Percentiles rank a stretch among this genome's conserved stretches.
Conservation (phyloP, 1,284 basidiomycete species). For the Kalmanozyma brasiliensis region DNA sequence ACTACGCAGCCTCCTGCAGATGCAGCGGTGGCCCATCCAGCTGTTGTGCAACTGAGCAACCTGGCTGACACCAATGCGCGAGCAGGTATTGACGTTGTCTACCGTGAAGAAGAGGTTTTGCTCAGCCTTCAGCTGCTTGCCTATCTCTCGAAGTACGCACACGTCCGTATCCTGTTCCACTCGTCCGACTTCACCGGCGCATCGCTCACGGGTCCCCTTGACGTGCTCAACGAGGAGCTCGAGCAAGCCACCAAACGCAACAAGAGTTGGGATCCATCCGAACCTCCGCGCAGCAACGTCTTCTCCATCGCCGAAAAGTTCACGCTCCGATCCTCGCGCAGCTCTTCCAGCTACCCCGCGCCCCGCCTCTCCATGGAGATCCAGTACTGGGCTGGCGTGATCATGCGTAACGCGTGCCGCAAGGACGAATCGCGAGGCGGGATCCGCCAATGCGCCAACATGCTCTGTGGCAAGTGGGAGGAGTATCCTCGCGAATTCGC, state of each 20-base stretch:
- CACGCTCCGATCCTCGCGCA: conserved; percentile 88
- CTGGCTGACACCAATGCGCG: conserved; percentile 34
- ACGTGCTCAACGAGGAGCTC: conserved; percentile 47
- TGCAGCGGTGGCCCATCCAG: conserved; percentile 27
- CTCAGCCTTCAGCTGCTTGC: conserved; percentile 91
- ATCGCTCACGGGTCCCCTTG: conserved; percentile 54
- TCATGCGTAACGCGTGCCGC: conserved; percentile 98
- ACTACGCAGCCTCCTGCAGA: conserved; percentile 17
- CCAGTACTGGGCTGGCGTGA: conserved; percentile 98
- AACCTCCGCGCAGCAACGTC: conserved; percentile 71
- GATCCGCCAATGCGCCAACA: conserved; percentile 96
- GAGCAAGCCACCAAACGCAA: conserved; percentile 36
- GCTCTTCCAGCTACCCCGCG: conserved; percentile 61
- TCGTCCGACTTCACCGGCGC: conserved; percentile 54
- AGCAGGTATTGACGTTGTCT: conserved; percentile 68
- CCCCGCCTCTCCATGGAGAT: conserved; percentile 87
- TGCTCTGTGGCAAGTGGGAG: conserved; percentile 90
- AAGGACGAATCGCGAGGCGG: conserved; percentile 92
- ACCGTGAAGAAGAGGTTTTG: conserved; percentile 93
- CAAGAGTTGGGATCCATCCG: conserved; percentile 59
- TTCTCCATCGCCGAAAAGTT: conserved; percentile 96
- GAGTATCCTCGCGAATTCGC: conserved; percentile 92
- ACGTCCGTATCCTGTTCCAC: conserved; percentile 96
- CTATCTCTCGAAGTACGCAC: conserved; percentile 96
- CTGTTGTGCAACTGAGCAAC: conserved; percentile 39